phyloP scores from a whole-genome alignment of 805 yeast species.

The Candida sanyiensis region DNA sequence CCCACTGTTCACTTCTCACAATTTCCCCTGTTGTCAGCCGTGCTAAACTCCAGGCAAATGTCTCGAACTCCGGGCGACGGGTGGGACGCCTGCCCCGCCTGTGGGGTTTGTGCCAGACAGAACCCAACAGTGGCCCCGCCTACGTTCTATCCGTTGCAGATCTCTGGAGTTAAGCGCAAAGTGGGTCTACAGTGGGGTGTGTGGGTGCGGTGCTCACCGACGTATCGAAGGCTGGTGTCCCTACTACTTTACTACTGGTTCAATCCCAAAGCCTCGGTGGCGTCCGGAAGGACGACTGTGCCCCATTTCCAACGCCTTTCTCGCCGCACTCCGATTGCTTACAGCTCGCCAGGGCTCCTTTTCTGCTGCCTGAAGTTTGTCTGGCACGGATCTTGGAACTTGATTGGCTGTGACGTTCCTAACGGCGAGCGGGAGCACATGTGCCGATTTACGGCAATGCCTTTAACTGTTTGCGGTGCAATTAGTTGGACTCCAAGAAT shows the following conservation, averaged over 20 bases:
- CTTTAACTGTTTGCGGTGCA: too few relatives aligned
- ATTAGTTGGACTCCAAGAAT: too few relatives aligned
- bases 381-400: too few relatives aligned
- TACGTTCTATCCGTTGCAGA: neutral
- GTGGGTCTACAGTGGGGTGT: neutral
- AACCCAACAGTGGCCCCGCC: neutral
- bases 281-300: neutral
- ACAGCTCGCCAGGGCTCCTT: too few relatives aligned
- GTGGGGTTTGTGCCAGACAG: neutral
- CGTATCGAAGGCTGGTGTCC: too few relatives aligned
- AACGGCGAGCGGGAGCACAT: neutral
- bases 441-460: neutral
- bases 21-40: neutral
- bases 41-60: neutral
- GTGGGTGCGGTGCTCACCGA: too few relatives aligned
- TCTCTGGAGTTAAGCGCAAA: neutral
- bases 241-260: too few relatives aligned
- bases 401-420: neutral
- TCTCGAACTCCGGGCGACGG: neutral
- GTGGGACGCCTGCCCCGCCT: slow-evolving; percentile 1
- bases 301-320: too few relatives aligned
- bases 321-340: slow-evolving; percentile 3
- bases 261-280: neutral
- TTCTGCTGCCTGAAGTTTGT: too few relatives aligned
- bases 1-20: neutral